phyloP scores from a whole-genome alignment of 371 early-diverging fungal species.

The Encephalitozoon romaleae region DNA sequence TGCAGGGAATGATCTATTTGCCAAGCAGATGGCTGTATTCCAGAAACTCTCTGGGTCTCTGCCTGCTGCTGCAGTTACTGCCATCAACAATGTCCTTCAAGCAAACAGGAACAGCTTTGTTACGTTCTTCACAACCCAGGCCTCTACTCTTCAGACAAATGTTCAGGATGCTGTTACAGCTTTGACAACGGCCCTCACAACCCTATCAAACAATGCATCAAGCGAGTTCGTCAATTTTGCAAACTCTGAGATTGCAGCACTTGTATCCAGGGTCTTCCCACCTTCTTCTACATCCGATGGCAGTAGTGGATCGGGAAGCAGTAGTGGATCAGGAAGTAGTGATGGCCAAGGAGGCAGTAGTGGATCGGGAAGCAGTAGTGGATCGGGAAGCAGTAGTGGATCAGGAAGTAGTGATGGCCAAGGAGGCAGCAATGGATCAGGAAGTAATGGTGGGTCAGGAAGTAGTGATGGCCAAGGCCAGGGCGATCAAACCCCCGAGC shows the following conservation, averaged over 20 bases:
- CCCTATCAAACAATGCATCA: background rate
- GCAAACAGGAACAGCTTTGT: background rate
- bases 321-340: too few relatives aligned
- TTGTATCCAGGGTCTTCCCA: background rate
- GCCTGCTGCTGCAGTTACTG: background rate
- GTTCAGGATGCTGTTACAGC: background rate
- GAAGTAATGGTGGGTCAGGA: background rate
- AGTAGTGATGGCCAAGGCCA: too few relatives aligned
- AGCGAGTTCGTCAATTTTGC: background rate
- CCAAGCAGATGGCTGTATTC: slow-evolving; percentile 5
- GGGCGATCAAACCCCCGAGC: too few relatives aligned
- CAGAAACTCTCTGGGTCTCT: background rate
- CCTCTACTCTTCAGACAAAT: background rate
- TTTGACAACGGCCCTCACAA: background rate
- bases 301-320: too few relatives aligned
- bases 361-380: background rate
- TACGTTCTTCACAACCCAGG: slow-evolving; percentile 1
- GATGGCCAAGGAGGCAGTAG: too few relatives aligned
- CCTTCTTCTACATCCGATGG: background rate
- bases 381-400: background rate
- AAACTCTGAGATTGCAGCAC: background rate
- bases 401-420: background rate
- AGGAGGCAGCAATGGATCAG: background rate
- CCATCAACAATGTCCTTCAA: background rate
- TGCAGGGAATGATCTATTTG: background rate